These are phyloP conservation scores for Ceratocystis lukuohia DNA, from an alignment of 2,329 filamentous ascomycete genomes.

Conservation along the genomic window DNA sequence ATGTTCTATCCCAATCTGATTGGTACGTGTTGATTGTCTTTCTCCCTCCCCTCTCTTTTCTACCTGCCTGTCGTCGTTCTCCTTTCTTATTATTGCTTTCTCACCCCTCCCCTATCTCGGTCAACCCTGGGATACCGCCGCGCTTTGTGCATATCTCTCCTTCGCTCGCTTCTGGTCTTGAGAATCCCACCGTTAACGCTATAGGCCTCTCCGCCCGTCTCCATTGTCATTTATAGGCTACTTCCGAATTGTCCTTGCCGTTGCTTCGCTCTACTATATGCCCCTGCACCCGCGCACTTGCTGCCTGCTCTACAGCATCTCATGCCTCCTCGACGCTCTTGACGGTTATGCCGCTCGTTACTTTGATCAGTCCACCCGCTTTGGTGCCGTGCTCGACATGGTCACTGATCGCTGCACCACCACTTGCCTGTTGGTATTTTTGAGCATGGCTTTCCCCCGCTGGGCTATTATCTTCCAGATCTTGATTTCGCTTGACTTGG, in stretches of 20 bases:
- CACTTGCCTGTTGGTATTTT: constrained; percentile 83
- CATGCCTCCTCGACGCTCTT: constrained; percentile 86
- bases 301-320: constrained; percentile 79
- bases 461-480: constrained; percentile 92
- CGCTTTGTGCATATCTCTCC: not conserved
- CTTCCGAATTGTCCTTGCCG: constrained; percentile 61
- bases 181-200: not conserved
- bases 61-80: not conserved
- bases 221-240: constrained; percentile 43
- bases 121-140: not conserved
- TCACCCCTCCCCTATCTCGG: not conserved
- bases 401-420: constrained; percentile 97
- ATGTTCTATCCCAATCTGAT: constrained; percentile 73
- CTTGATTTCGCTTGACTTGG: constrained; percentile 80
- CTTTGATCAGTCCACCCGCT: constrained; percentile 86
- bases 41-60: not conserved
- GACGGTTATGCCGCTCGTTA: constrained; percentile 73
- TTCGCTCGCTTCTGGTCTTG: not conserved
- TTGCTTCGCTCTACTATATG: constrained; percentile 97
- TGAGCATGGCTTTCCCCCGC: constrained; percentile 85
- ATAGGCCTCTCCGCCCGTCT: not conserved
- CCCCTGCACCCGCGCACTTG: constrained; percentile 94
- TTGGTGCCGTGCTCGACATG: constrained; percentile 96
- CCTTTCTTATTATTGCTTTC: not conserved
- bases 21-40: constrained; percentile 37